A percentile compares a stretch with the other conserved stretches of the same genome.
Conservation (phyloP, 208 protist species). For the Naegleria gruberi region DNA sequence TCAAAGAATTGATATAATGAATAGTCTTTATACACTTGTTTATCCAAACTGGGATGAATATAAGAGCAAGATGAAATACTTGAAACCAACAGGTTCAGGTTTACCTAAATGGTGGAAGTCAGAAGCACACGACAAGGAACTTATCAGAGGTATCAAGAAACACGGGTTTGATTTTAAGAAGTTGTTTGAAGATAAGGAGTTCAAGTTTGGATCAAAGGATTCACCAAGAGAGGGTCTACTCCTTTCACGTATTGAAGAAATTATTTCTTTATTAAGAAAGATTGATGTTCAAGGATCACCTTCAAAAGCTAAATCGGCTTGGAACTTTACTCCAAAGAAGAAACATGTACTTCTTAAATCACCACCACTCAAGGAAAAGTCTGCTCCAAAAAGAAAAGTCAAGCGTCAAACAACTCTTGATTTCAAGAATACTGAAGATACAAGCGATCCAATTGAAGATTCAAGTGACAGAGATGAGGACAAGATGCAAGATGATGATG, state of each 20-base stretch:
- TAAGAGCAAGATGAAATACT: not conserved
- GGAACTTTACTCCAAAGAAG: constrained; percentile 21
- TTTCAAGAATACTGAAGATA: not conserved
- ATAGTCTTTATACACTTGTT: not conserved
- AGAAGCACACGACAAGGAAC: not conserved
- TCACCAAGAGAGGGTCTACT: not conserved
- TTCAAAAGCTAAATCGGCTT: not conserved
- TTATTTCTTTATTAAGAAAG: not conserved
- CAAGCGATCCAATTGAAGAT: constrained; percentile 14
- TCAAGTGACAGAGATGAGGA: not conserved
- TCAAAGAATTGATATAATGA: not conserved
- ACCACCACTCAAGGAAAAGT: not conserved
- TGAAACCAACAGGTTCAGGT: not conserved
- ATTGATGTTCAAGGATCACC: not conserved
- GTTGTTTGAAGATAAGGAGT: not conserved
- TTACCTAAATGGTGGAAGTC: constrained; percentile 10
- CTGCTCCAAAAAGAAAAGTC: not conserved
- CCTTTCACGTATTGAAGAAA: not conserved
- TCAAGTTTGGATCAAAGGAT: not conserved
- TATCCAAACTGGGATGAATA: not conserved
- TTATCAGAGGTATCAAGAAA: not conserved
- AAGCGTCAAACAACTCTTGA: not conserved
- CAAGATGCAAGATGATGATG: not conserved
- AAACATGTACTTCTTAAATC: not conserved
- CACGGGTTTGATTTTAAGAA: constrained; percentile 17